phyloP scores from a whole-genome alignment of 495 filamentous ascomycete species.

The Annulohypoxylon maeteangense region DNA sequence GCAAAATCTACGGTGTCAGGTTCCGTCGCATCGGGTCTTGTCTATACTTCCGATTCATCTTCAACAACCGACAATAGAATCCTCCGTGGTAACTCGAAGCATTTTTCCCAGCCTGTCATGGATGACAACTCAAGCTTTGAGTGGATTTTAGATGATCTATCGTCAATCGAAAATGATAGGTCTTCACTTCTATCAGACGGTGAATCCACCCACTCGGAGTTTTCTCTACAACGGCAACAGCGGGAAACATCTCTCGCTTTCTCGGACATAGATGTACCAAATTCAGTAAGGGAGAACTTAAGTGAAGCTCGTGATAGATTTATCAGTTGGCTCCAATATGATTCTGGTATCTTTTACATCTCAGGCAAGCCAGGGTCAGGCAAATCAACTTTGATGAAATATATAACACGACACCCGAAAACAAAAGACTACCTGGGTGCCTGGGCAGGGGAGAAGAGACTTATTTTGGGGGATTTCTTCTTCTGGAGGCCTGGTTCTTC shows the following conservation, averaged over 20 bases:
- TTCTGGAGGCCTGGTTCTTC: conserved; percentile 57
- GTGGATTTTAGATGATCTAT: background rate
- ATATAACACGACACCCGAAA: conserved; percentile 34
- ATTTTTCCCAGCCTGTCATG: too few relatives aligned
- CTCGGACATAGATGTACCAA: background rate
- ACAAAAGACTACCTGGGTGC: conserved; percentile 28
- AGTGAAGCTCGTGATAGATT: conserved; percentile 27
- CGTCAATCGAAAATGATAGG: background rate
- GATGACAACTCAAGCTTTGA: background rate
- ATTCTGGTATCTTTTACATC: conserved; percentile 50
- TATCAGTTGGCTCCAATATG: conserved; percentile 46
- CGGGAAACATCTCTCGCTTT: background rate
- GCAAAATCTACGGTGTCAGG: too few relatives aligned
- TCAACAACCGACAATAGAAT: background rate
- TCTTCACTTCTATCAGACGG: background rate
- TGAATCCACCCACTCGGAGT: background rate
- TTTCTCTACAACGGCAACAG: background rate
- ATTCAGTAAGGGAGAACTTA: background rate
- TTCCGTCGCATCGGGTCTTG: background rate
- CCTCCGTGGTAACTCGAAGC: background rate
- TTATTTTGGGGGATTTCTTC: conserved; percentile 56
- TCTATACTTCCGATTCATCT: too few relatives aligned
- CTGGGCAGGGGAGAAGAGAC: conserved; percentile 46
- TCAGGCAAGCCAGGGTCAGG: conserved; percentile 57
- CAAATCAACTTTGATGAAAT: conserved; percentile 62